Conservation (phyloP, 176 grass and related monocot species). For the Tillandsia fasciculata region DNA sequence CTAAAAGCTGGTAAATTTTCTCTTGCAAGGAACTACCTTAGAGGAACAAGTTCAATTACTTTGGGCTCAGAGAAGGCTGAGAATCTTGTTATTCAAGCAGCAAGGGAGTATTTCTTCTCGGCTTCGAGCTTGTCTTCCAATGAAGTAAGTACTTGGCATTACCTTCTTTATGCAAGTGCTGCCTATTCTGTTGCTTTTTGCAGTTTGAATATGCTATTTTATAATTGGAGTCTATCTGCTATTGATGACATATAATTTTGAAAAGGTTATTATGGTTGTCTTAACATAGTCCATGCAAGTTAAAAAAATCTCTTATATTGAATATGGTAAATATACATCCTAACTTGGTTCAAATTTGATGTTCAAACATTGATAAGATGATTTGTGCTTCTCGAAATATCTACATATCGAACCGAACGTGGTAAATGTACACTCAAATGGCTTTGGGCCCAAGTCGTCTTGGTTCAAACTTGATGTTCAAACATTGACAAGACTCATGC, state of each 20-base stretch:
- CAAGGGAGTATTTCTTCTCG: conserved; percentile 96
- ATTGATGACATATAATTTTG: not conserved
- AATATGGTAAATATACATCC: too few relatives aligned
- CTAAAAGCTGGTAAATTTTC: conserved; percentile 96
- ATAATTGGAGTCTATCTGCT: not conserved
- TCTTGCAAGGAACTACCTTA: conserved; percentile 92
- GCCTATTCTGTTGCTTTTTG: not conserved
- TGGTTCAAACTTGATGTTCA: too few relatives aligned
- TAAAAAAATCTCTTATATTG: too few relatives aligned
- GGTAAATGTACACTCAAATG: too few relatives aligned
- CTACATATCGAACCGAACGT: too few relatives aligned
- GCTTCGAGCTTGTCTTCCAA: conserved; percentile 83
- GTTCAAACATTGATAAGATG: too few relatives aligned
- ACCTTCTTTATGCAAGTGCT: conserved; percentile 21
- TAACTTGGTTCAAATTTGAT: too few relatives aligned
- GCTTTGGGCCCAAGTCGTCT: too few relatives aligned
- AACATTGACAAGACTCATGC: too few relatives aligned
- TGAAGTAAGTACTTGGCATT: conserved; percentile 47
- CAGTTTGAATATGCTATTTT: not conserved
- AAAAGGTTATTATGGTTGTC: too few relatives aligned
- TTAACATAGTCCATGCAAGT: too few relatives aligned
- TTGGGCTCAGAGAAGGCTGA: conserved; percentile 65
- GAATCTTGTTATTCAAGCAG: conserved; percentile 81
- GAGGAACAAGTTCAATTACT: conserved; percentile 72
- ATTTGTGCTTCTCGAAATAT: too few relatives aligned